Percentiles rank a stretch among this genome's conserved stretches.
Evolutionary conservation across 768 basidiomycete genomes (phyloP).

Genomic region (Panellus pusillus): DNA sequence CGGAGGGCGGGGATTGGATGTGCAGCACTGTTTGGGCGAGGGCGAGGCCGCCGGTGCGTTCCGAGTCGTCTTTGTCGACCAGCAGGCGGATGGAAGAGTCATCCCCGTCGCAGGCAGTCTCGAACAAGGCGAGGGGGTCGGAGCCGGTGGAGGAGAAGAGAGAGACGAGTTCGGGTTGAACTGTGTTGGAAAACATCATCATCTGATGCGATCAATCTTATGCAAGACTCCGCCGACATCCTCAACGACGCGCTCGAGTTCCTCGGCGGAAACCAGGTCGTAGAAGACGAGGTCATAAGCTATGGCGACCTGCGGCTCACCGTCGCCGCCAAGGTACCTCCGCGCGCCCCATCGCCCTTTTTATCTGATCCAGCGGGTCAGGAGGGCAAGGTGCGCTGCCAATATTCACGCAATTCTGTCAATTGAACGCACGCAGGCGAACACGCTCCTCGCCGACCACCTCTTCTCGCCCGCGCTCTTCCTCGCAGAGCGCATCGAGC

Average conservation of each 20-base stretch:
- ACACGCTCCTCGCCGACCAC: constrained; percentile 70
- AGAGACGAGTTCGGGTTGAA: constrained; percentile 67
- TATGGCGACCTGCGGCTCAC: constrained; percentile 58
- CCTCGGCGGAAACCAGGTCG: constrained; percentile 43
- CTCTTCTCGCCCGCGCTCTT: constrained; percentile 70
- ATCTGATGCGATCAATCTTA: no score
- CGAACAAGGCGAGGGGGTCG: constrained; percentile 61
- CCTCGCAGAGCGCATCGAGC: constrained; percentile 66
- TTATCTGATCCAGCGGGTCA: constrained; percentile 24
- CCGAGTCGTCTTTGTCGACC: constrained; percentile 58
- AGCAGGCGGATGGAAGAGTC: constrained; percentile 70
- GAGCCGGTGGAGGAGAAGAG: constrained; percentile 74
- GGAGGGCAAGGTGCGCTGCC: constrained; percentile 57
- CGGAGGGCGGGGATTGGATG: constrained; percentile 72
- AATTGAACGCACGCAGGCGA: constrained; percentile 44
- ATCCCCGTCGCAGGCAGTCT: constrained; percentile 42
- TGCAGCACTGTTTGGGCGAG: constrained; percentile 74
- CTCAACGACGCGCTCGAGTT: constrained; percentile 52
- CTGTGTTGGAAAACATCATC: constrained; percentile 53
- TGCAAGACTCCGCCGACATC: constrained; percentile 53
- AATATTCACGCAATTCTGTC: background rate
- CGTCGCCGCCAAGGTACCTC: constrained; percentile 57
- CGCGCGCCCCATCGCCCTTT: background rate
- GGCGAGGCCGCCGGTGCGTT: constrained; percentile 10
- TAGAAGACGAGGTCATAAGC: constrained; percentile 43